Conservation (phyloP, 768 basidiomycete genomes). For the Postia placenta region DNA sequence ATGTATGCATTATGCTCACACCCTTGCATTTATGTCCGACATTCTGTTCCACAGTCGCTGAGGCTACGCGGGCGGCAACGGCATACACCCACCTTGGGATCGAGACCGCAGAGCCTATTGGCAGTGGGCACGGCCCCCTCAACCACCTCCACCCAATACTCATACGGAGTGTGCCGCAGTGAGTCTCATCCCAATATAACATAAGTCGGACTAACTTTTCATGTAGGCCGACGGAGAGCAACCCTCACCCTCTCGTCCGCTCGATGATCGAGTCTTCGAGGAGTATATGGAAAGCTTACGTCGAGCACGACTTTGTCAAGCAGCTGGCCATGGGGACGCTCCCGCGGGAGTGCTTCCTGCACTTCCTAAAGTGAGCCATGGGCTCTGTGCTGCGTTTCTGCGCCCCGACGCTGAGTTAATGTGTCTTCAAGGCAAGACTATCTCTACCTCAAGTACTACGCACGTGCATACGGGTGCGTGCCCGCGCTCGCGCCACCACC, state of each 20-base stretch:
- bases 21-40: not conserved
- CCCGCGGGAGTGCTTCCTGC: slow-evolving; percentile 57
- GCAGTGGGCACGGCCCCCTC: slow-evolving; percentile 75
- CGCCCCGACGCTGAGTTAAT: not conserved
- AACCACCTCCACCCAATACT: slow-evolving; percentile 73
- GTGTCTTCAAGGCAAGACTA: slow-evolving; percentile 65
- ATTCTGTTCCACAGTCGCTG: slow-evolving; percentile 33
- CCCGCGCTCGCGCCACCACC: no score
- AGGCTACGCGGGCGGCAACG: slow-evolving; percentile 56
- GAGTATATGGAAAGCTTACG: slow-evolving; percentile 63
- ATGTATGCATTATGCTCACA: no score
- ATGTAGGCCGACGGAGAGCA: slow-evolving; percentile 48
- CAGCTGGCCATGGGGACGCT: slow-evolving; percentile 72
- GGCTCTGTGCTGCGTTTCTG: not conserved
- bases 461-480: slow-evolving; percentile 70
- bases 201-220: not conserved
- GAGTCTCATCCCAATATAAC: slow-evolving; percentile 26
- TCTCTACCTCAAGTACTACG: slow-evolving; percentile 76
- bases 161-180: slow-evolving; percentile 45
- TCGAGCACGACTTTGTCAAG: slow-evolving; percentile 80
- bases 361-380: slow-evolving; percentile 72
- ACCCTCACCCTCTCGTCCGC: slow-evolving; percentile 65
- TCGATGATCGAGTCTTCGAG: slow-evolving; percentile 54
- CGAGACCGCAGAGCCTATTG: slow-evolving; percentile 57
- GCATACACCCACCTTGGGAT: slow-evolving; percentile 76